Percentiles rank a stretch among this genome's conserved stretches.
Evolutionary conservation across 352 stramenopile species (phyloP).

Genomic region (Poterioochromonas sp.): DNA sequence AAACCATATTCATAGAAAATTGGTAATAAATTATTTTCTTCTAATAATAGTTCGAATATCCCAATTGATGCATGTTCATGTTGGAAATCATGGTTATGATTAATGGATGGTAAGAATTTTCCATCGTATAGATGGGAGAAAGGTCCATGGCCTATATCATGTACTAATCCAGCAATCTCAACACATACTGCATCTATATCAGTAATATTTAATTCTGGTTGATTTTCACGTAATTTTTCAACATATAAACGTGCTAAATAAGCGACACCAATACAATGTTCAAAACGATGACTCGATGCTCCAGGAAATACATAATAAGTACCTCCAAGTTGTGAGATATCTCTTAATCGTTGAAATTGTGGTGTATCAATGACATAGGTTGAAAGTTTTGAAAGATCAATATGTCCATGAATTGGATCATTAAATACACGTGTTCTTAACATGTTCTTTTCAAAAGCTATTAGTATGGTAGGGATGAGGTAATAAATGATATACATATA

Average conservation of each 20-base stretch:
- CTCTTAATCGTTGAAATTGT: slow-evolving; percentile 71
- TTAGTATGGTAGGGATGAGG: no score
- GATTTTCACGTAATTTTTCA: slow-evolving; percentile 58
- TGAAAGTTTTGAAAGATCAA: not conserved
- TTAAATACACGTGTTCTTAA: no score
- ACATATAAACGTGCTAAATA: slow-evolving; percentile 66
- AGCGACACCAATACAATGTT: slow-evolving; percentile 69
- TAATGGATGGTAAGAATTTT: slow-evolving; percentile 64
- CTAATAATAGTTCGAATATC: slow-evolving; percentile 19
- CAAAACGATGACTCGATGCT: slow-evolving; percentile 72
- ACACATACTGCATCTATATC: slow-evolving; percentile 46
- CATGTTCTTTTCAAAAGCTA: no score
- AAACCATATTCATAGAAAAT: not conserved
- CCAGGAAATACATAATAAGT: slow-evolving; percentile 67
- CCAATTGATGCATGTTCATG: slow-evolving; percentile 59
- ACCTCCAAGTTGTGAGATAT: slow-evolving; percentile 70
- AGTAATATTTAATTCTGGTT: slow-evolving; percentile 67
- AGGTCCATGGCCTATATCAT: slow-evolving; percentile 71
- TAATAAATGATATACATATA: no score
- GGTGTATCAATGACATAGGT: slow-evolving; percentile 72
- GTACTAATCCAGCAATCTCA: slow-evolving; percentile 55
- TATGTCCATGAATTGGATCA: slow-evolving; percentile 31
- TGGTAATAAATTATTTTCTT: slow-evolving; percentile 13
- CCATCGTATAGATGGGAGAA: slow-evolving; percentile 80
- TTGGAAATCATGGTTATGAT: slow-evolving; percentile 51